These are phyloP conservation scores for Psilocybe cyanescens DNA, from an alignment of 768 basidiomycete genomes.

Conservation along the genomic window DNA sequence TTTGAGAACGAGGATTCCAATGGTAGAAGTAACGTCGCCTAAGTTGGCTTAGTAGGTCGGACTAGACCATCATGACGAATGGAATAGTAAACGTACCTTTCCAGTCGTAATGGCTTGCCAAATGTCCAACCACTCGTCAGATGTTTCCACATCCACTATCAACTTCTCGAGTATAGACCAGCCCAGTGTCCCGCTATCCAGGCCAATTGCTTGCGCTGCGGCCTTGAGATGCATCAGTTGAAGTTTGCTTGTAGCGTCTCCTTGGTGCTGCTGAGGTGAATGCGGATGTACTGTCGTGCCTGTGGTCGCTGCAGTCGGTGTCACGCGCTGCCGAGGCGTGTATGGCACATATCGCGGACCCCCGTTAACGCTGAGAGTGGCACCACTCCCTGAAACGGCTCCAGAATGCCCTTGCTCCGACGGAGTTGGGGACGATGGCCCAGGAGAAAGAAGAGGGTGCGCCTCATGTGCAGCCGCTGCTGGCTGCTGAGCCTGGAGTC, in stretches of 20 bases:
- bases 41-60: constrained; percentile 3
- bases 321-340: constrained; percentile 69
- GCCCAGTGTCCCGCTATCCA: constrained; percentile 67
- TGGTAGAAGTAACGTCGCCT: constrained; percentile 87
- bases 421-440: constrained; percentile 31
- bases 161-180: constrained; percentile 82
- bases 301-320: constrained; percentile 47
- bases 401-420: constrained; percentile 26
- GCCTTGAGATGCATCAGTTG: constrained; percentile 78
- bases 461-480: constrained; percentile 56
- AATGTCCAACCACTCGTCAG: constrained; percentile 72
- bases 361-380: constrained; percentile 20
- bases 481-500: constrained; percentile 35
- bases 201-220: constrained; percentile 67
- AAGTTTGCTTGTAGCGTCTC: constrained; percentile 68
- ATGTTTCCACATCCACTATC: constrained; percentile 46
- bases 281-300: constrained; percentile 52
- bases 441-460: constrained; percentile 66
- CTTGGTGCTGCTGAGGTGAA: constrained; percentile 50
- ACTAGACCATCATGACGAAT: not conserved
- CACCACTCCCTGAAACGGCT: constrained; percentile 7
- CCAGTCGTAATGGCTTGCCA: constrained; percentile 66
- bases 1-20: constrained; percentile 55
- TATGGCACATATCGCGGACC: constrained; percentile 72
- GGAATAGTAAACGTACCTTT: constrained; percentile 50